Evolutionary conservation across 768 basidiomycete genomes (phyloP).

Genomic region (Hypholoma sublateritium): DNA sequence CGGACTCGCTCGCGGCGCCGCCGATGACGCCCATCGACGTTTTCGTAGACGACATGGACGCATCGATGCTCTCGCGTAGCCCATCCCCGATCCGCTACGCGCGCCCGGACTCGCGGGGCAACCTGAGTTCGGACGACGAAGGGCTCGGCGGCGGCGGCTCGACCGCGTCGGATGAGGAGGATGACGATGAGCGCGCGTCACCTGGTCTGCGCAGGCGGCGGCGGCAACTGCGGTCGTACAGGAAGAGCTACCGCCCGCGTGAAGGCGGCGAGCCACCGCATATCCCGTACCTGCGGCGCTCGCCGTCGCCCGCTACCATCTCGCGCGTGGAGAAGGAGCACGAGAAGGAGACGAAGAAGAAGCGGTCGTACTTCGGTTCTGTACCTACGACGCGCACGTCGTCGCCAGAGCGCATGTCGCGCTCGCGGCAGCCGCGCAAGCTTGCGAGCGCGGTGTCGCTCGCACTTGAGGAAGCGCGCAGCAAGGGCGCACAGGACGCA

Average conservation of each 20-base stretch:
- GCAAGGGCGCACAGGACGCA: conserved; percentile 3
- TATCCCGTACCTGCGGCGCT: conserved; percentile 11
- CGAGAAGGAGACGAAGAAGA: conserved; percentile 15
- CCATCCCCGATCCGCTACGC: conserved; percentile 37
- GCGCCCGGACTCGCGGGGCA: conserved; percentile 28
- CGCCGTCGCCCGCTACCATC: conserved; percentile 1
- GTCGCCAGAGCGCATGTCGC: conserved; percentile 23
- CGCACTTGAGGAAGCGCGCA: conserved; percentile 17
- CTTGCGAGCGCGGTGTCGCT: conserved; percentile 19
- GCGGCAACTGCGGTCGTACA: conserved; percentile 25
- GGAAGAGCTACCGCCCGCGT: conserved; percentile 24
- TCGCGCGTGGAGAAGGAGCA: conserved; percentile 1
- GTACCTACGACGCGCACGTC: conserved; percentile 19
- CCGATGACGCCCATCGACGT: conserved; percentile 19
- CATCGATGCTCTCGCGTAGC: conserved; percentile 21
- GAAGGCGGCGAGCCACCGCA: conserved; percentile 16
- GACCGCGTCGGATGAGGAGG: conserved; percentile 2
- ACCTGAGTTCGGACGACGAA: conserved; percentile 14
- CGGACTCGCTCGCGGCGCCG: conserved; percentile 1
- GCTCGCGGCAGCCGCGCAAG: conserved; percentile 20
- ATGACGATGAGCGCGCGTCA: conserved; percentile 3
- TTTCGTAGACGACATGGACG: conserved; percentile 23
- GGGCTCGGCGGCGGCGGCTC: conserved; percentile 6
- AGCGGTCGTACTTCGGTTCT: conserved; percentile 19
- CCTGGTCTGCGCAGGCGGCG: conserved; percentile 14